Percentiles rank a stretch among this genome's conserved stretches.
These are phyloP conservation scores for Melampsora abietis-canadensis DNA, from an alignment of 1,284 basidiomycete species.

Conservation along the genomic window DNA sequence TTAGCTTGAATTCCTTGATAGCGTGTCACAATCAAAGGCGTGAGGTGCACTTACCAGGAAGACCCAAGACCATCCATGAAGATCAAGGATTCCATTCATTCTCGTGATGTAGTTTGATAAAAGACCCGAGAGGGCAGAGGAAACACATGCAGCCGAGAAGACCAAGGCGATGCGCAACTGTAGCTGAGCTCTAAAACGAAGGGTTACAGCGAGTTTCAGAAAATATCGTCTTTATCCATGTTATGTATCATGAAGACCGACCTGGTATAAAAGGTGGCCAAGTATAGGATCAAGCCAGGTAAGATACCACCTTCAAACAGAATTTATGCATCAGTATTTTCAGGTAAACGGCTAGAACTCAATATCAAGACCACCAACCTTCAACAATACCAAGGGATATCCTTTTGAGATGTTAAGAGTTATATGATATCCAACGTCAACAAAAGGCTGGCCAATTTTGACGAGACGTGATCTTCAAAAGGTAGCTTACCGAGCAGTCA, in stretches of 20 bases:
- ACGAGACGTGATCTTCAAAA: no score
- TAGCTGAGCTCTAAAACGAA: constrained; percentile 9
- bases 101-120: constrained; percentile 19
- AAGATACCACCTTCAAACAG: constrained; percentile 17
- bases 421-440: no score
- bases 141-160: constrained; percentile 6
- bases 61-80: constrained; percentile 29
- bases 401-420: not conserved
- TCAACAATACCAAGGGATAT: not conserved
- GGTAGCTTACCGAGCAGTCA: not conserved
- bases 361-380: not conserved
- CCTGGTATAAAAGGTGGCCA: constrained; percentile 26
- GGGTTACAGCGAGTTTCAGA: not conserved
- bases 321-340: not conserved
- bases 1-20: no score
- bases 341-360: not conserved
- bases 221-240: not conserved
- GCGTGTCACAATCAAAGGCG: no score
- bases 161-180: constrained; percentile 32
- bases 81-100: constrained; percentile 12
- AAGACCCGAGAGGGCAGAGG: constrained; percentile 14
- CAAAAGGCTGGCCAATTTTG: no score
- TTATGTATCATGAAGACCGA: not conserved
- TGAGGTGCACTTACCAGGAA: constrained; percentile 2
- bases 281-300: constrained; percentile 12